Evolutionary conservation across 352 stramenopile genomes (phyloP).

Genomic region (Globisporangium parvum): DNA sequence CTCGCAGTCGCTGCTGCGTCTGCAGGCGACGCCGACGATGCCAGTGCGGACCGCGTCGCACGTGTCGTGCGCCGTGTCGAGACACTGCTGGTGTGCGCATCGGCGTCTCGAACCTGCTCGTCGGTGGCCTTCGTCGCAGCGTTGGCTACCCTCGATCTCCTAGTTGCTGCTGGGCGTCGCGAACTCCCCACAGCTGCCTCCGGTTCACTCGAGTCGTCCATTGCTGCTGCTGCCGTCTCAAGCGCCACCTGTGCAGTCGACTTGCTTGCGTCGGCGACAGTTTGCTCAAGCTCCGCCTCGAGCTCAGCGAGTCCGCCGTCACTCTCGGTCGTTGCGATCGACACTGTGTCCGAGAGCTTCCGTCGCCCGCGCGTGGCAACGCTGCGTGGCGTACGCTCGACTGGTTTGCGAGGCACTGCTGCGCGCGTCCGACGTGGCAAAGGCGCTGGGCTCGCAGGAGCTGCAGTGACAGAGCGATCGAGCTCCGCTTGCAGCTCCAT

Average conservation of each 20-base stretch:
- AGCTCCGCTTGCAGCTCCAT: slow-evolving; percentile 5
- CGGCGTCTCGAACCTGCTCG: no score
- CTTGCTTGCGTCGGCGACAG: no score
- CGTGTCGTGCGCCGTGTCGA: background rate
- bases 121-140: no score
- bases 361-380: background rate
- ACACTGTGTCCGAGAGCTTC: slow-evolving; percentile 12
- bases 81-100: no score
- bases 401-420: background rate
- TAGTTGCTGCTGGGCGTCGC: no score
- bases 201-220: no score
- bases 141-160: no score
- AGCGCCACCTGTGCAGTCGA: no score
- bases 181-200: no score
- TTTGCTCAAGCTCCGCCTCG: slow-evolving; percentile 20
- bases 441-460: slow-evolving; percentile 5
- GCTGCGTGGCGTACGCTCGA: background rate
- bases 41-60: no score
- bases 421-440: background rate
- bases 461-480: background rate
- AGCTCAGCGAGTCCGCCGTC: slow-evolving; percentile 25
- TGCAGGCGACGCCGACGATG: background rate
- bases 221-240: background rate
- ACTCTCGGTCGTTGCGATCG: slow-evolving; percentile 17
- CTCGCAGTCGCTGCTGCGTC: background rate